Conservation (phyloP, 306 rosid species). For the Senna tora region DNA sequence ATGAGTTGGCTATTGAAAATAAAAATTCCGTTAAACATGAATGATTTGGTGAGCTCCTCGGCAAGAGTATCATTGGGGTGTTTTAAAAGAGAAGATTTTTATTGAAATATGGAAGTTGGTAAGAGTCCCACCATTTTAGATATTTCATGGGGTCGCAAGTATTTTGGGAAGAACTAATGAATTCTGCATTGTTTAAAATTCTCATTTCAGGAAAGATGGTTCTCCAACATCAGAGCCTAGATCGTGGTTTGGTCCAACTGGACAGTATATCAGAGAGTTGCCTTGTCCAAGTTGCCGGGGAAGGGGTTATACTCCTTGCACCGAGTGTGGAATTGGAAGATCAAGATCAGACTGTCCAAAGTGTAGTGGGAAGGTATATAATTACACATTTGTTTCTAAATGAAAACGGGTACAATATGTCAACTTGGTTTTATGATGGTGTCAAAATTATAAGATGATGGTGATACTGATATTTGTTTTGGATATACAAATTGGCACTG, state of each 20-base stretch:
- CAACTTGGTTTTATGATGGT: conserved; percentile 7
- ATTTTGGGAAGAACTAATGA: neutral
- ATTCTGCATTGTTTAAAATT: neutral
- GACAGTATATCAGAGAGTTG: conserved; percentile 86
- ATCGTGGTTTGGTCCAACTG: conserved; percentile 94
- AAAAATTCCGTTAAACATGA: too few relatives aligned
- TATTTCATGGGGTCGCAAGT: neutral
- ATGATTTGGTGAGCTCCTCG: too few relatives aligned
- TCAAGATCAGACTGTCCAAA: conserved; percentile 79
- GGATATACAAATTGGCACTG: conserved; percentile 9
- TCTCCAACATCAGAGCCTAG: conserved; percentile 56
- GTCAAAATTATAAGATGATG: neutral
- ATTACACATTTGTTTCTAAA: neutral
- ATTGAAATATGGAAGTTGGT: conserved; percentile 28
- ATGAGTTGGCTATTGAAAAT: too few relatives aligned
- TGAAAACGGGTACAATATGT: neutral
- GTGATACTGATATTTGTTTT: conserved; percentile 9
- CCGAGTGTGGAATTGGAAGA: conserved; percentile 90
- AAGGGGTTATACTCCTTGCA: conserved; percentile 92
- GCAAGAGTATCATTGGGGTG: too few relatives aligned
- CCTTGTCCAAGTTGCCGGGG: conserved; percentile 98
- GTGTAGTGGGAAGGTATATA: conserved; percentile 79
- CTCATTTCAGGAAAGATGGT: conserved; percentile 54
- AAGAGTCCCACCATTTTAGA: neutral
- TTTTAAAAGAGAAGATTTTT: too few relatives aligned